Percentiles rank a stretch among this genome's conserved stretches.
Conservation (phyloP, 2,329 filamentous ascomycete genomes). For the Penicillium sp. region DNA sequence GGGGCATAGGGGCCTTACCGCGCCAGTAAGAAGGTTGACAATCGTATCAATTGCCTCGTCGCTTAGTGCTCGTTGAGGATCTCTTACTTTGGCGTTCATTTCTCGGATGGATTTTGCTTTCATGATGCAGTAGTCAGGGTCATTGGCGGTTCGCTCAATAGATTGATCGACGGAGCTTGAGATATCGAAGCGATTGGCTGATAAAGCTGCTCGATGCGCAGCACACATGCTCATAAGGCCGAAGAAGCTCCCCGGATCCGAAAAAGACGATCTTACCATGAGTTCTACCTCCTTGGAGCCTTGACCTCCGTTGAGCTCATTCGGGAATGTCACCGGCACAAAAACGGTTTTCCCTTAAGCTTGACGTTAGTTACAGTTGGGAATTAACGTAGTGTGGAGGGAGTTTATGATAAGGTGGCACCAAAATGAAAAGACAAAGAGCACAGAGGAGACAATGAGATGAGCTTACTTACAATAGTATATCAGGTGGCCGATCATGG, state of each 20-base stretch:
- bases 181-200: constrained; percentile 23
- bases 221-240: constrained; percentile 39
- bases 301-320: constrained; percentile 23
- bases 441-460: background rate
- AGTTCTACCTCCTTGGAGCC: constrained; percentile 26
- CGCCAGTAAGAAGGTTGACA: constrained; percentile 35
- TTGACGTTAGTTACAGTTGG: constrained; percentile 13
- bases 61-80: constrained; percentile 26
- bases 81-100: constrained; percentile 30
- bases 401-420: background rate
- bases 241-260: constrained; percentile 36
- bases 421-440: background rate
- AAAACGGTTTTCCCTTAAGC: constrained; percentile 31
- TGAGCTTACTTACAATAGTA: constrained; percentile 30
- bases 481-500: constrained; percentile 27
- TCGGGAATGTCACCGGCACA: constrained; percentile 39
- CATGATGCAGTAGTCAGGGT: constrained; percentile 38
- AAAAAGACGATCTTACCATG: constrained; percentile 31
- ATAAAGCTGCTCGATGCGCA: constrained; percentile 36
- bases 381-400: background rate
- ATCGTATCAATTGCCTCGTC: constrained; percentile 37
- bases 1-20: constrained; percentile 22
- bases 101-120: constrained; percentile 34
- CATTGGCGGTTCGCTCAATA: constrained; percentile 21
- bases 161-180: constrained; percentile 12